Evolutionary conservation across 805 yeast genomes (phyloP).

Genomic region (Ogataea saltuana): DNA sequence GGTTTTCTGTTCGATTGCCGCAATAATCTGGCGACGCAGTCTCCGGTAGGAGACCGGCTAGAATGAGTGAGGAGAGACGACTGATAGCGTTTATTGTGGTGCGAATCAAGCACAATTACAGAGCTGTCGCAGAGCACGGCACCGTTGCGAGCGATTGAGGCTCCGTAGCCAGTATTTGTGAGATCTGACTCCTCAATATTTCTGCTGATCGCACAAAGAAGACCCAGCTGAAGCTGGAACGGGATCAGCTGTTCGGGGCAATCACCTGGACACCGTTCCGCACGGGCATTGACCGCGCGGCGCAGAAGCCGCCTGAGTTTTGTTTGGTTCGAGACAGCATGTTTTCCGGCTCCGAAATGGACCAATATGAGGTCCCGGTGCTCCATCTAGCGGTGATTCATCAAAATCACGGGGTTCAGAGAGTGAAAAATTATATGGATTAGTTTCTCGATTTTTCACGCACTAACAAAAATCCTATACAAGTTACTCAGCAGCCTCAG

Average conservation of each 20-base stretch:
- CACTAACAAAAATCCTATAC: background rate
- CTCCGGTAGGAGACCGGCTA: slow-evolving; percentile 35
- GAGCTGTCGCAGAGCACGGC: slow-evolving; percentile 48
- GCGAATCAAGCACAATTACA: slow-evolving; percentile 28
- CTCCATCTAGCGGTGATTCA: no score
- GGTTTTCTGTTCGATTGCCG: slow-evolving; percentile 25
- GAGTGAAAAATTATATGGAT: background rate
- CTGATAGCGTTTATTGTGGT: slow-evolving; percentile 17
- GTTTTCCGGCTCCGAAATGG: slow-evolving; percentile 58
- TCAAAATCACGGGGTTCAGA: slow-evolving; percentile 2
- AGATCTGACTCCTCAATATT: slow-evolving; percentile 38
- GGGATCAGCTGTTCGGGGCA: background rate
- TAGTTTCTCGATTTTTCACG: background rate
- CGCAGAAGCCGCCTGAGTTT: slow-evolving; percentile 4
- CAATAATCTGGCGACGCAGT: slow-evolving; percentile 26
- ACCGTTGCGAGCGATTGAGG: slow-evolving; percentile 43
- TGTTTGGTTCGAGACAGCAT: slow-evolving; percentile 18
- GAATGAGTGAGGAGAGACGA: slow-evolving; percentile 19
- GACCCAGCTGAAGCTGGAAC: slow-evolving; percentile 2
- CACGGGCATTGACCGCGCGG: background rate
- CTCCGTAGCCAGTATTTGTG: slow-evolving; percentile 54
- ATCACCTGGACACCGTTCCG: background rate
- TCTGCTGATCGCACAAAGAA: slow-evolving; percentile 7
- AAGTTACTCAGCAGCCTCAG: background rate
- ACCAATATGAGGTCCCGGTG: slow-evolving; percentile 30